Evolutionary conservation across 768 basidiomycete genomes (phyloP).

Genomic region (Pleurotus djamor): DNA sequence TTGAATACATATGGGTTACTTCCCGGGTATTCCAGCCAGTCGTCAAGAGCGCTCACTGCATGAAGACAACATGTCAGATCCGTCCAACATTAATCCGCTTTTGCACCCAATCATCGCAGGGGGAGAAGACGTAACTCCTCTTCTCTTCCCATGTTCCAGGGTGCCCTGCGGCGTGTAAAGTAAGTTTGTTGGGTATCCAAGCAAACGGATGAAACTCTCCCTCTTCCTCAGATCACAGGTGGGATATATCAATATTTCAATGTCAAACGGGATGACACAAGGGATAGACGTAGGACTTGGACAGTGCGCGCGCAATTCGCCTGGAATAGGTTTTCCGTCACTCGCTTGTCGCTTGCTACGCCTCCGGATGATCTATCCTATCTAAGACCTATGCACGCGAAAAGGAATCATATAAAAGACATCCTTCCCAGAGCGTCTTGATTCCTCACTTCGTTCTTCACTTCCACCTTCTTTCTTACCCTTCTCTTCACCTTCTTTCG

Average conservation of each 20-base stretch:
- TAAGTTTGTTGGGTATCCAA: neutral
- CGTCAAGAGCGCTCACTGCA: neutral
- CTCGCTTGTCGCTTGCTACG: neutral
- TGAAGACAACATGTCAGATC: neutral
- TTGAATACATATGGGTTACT: neutral
- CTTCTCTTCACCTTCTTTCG: neutral
- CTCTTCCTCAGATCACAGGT: neutral
- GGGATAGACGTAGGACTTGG: neutral
- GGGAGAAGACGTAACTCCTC: neutral
- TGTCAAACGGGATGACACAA: neutral
- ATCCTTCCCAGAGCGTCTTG: neutral
- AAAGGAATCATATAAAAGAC: neutral
- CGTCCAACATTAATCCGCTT: neutral
- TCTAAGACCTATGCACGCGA: neutral
- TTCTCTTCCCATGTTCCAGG: neutral
- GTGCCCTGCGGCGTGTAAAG: neutral
- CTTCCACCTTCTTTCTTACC: neutral
- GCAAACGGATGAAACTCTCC: neutral
- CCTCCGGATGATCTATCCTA: neutral
- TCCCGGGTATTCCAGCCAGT: neutral
- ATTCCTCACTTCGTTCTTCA: constrained; percentile 8
- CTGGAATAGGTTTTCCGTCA: neutral
- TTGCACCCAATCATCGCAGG: neutral
- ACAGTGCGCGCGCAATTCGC: neutral
- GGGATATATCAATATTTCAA: neutral